A percentile compares a stretch with the other conserved stretches of the same genome.
Evolutionary conservation across 1,284 basidiomycete genomes (phyloP).

Genomic region (Microstroma glucosiphilum): DNA sequence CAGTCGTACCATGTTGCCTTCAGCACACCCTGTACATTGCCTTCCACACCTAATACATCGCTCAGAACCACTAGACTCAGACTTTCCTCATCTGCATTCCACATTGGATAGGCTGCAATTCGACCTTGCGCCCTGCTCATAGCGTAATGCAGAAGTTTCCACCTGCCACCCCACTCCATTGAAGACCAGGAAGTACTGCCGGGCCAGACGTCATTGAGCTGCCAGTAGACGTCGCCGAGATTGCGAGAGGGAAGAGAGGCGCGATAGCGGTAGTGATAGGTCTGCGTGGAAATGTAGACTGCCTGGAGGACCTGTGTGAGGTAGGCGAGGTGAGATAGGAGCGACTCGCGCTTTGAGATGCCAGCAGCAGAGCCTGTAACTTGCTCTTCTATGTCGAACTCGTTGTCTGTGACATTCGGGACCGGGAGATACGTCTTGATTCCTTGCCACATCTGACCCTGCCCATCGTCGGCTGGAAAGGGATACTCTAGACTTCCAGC

Average conservation of each 20-base stretch:
- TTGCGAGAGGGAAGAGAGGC: constrained; percentile 62
- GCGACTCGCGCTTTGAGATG: not conserved
- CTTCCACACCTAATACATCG: not conserved
- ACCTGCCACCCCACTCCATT: constrained; percentile 61
- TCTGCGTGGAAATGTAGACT: constrained; percentile 55
- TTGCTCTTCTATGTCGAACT: not conserved
- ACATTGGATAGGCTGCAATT: constrained; percentile 58
- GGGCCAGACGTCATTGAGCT: constrained; percentile 63
- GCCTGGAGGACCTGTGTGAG: constrained; percentile 27
- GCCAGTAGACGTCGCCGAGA: constrained; percentile 61
- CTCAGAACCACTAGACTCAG: not conserved
- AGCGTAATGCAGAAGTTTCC: constrained; percentile 59
- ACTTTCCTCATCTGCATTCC: constrained; percentile 54
- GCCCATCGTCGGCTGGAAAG: constrained; percentile 59
- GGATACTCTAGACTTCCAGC: constrained; percentile 60
- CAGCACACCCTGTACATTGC: not conserved
- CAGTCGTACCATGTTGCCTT: constrained; percentile 11
- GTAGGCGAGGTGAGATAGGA: constrained; percentile 20
- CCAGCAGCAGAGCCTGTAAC: too few relatives aligned
- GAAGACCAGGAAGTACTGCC: constrained; percentile 61
- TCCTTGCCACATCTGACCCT: constrained; percentile 58
- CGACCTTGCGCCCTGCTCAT: constrained; percentile 56
- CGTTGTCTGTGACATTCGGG: not conserved
- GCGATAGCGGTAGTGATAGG: constrained; percentile 63
- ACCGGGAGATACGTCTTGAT: constrained; percentile 53